A percentile compares a stretch with the other conserved stretches of the same genome.
These are phyloP conservation scores for Aspergillus sp. DNA, from an alignment of 2,329 filamentous ascomycete genomes.

Conservation along the genomic window DNA sequence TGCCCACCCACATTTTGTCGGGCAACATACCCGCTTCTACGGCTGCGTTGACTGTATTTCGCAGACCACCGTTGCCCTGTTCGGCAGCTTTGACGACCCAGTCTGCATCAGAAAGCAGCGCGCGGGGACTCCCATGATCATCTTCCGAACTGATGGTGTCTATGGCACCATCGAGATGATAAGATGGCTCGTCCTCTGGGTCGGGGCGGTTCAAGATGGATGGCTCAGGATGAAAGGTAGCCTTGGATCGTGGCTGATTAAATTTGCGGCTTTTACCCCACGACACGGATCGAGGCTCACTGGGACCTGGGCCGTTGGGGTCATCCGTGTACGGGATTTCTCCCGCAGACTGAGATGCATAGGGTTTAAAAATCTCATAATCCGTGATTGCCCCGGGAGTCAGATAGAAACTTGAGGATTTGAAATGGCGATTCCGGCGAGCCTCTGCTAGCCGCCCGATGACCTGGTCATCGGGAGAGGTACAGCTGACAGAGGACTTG, in stretches of 20 bases:
- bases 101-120: slow-evolving; percentile 63
- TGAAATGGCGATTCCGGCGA: slow-evolving; percentile 10
- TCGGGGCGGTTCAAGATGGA: slow-evolving; percentile 58
- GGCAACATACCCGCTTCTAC: slow-evolving; percentile 61
- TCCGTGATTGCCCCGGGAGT: slow-evolving; percentile 36
- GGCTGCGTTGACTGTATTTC: slow-evolving; percentile 81
- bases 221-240: slow-evolving; percentile 66
- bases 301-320: slow-evolving; percentile 33
- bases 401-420: slow-evolving; percentile 18
- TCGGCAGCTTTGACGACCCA: slow-evolving; percentile 81
- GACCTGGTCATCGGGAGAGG: slow-evolving; percentile 17
- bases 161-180: slow-evolving; percentile 13
- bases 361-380: slow-evolving; percentile 35
- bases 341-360: slow-evolving; percentile 20
- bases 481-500: slow-evolving; percentile 18
- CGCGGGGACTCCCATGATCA: slow-evolving; percentile 55
- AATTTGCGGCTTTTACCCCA: slow-evolving; percentile 65
- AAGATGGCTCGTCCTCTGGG: slow-evolving; percentile 15
- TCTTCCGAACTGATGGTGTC: slow-evolving; percentile 9
- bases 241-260: slow-evolving; percentile 75
- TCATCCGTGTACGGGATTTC: slow-evolving; percentile 25
- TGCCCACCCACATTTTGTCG: slow-evolving; percentile 82
- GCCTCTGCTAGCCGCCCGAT: slow-evolving; percentile 19
- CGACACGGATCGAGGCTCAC: slow-evolving; percentile 67
- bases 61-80: slow-evolving; percentile 85